Base-by-base conservation (phyloP, 2,329 filamentous ascomycete species). In the Talaromyces sp. region DNA sequence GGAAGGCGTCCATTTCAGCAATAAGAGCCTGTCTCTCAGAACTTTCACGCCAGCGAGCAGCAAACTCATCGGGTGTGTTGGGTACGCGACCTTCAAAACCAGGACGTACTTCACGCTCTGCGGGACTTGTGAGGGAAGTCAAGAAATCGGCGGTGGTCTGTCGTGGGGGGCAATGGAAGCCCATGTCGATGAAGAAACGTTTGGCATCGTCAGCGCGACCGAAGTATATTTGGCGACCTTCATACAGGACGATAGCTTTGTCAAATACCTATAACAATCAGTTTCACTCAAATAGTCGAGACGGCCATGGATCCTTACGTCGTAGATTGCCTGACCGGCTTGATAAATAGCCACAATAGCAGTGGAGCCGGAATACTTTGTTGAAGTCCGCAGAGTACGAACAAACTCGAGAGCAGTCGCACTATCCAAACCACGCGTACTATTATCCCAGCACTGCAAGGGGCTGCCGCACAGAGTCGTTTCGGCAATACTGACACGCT, bases 181-280 rank as follows among this genome's bases (percentile, higher is more conserved):
- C 91, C 77, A 90, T 85, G 11, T 82, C 79, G 70, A 89, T 85
- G 69, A 93, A 93, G 77, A 87, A 93, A 0, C 74, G 74, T 70
- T 84, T 89, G 0, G 91, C 91, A 4, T 83, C 77, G 6, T 73
- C 73, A 0, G 88, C 86, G 0, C 84, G 85, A 0, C 91, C 91
- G 69, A 90, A 93, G 79, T 88, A 94, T 70, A 94, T 93, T 73
- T 93, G 85, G 1, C 89, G 84, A 1, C 91, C 91, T 70, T 92
- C 89, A 72, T 93, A 92, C 0, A 93, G 79, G 0, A 93, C 88
- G 0, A 86, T 83, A 0, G 86, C 86, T 74, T 92, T 92, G 75
- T 93, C 90, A 69, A 93, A 93, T 27, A 86, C 77, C 65, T 86
- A 74, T 34, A 22, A 15, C 7, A 29, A 47, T 64, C 6, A 61